These are phyloP conservation scores for Chimonanthus salicifolius DNA, from an alignment of 164 flowering plant genomes.

Conservation along the genomic window DNA sequence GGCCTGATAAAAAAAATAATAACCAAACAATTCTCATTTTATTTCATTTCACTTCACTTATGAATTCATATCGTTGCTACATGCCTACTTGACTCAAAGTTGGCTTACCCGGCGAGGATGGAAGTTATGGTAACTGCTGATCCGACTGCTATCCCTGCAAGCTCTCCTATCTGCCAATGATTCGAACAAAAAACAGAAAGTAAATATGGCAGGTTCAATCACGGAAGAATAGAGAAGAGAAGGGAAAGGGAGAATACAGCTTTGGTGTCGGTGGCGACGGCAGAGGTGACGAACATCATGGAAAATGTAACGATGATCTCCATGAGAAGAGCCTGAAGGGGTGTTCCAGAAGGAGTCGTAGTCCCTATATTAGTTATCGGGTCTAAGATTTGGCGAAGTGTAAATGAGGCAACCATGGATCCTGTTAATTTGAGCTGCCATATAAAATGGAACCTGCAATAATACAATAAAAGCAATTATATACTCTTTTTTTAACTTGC, in stretches of 20 bases:
- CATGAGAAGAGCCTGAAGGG: constrained; percentile 57
- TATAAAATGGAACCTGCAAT: constrained; percentile 64
- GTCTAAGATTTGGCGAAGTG: constrained; percentile 40
- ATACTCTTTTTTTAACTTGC: too few species aligned
- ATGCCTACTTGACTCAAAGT: background rate
- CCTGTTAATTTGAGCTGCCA: constrained; percentile 72
- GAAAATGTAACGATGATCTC: constrained; percentile 69
- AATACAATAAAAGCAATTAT: too few species aligned
- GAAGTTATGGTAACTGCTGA: constrained; percentile 82
- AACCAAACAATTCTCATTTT: too few species aligned
- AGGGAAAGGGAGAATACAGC: constrained; percentile 34
- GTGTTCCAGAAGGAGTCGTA: constrained; percentile 63
- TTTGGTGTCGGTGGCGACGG: constrained; percentile 78
- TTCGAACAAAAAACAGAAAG: background rate
- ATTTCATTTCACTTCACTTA: too few species aligned
- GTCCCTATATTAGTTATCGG: constrained; percentile 59
- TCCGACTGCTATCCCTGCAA: constrained; percentile 85
- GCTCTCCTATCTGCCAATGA: constrained; percentile 54
- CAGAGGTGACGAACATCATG: constrained; percentile 82
- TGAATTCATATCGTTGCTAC: too few species aligned
- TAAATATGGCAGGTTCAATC: too few species aligned
- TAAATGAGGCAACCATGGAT: constrained; percentile 44
- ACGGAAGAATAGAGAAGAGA: too few species aligned
- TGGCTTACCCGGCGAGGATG: constrained; percentile 79
- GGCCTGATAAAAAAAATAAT: constrained; percentile 33